Evolutionary conservation across 768 basidiomycete genomes (phyloP), one percentile per base, ranked within the genome.

Genomic region (Lepiota venenata): DNA sequence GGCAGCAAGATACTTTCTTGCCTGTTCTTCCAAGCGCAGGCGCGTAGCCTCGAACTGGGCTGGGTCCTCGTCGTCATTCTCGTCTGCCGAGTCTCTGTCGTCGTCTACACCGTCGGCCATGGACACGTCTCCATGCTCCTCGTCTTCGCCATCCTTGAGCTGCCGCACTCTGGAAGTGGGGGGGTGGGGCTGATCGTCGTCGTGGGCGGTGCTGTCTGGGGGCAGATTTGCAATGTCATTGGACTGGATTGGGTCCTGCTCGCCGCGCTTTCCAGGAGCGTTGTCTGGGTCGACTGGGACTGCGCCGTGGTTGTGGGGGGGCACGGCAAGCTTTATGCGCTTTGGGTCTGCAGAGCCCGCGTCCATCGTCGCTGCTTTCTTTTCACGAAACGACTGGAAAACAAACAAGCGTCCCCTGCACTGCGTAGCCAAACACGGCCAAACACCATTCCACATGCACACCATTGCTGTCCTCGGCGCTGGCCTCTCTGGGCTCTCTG

Each of bases 1-100:
- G 0, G 93, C 91, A 0, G 95, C 94, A 41, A 99, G 89, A 67
- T 98, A 98, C 63, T 95, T 92, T 52, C 86, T 85, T 49, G 88
- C 94, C 67, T 88, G 92, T 63, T 89, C 91, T 64, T 92, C 93
- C 47, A 88, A 83, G 32, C 83, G 83, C 54, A 81, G 74, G 60
- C 90, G 83, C 61, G 87, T 88, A 10, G 86, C 90, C 68, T 91
- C 91, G 39, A 89, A 75, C 62, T 89, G 87, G 4, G 88, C 89
- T 2, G 88, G 85, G 70, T 93, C 91, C 64, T 92, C 91, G 40
- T 89, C 90, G 66, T 93, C 90, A 60, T 83, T 84, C 56, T 91
- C 88, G 58, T 91, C 91, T 7, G 73, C 87, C 2, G 87, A 88
- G 57, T 91, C 90, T 4, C 61, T 80, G 57, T 90, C 90, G 56